Conservation (phyloP, 2,329 filamentous ascomycete genomes). For the Bipolaris gigantea region DNA sequence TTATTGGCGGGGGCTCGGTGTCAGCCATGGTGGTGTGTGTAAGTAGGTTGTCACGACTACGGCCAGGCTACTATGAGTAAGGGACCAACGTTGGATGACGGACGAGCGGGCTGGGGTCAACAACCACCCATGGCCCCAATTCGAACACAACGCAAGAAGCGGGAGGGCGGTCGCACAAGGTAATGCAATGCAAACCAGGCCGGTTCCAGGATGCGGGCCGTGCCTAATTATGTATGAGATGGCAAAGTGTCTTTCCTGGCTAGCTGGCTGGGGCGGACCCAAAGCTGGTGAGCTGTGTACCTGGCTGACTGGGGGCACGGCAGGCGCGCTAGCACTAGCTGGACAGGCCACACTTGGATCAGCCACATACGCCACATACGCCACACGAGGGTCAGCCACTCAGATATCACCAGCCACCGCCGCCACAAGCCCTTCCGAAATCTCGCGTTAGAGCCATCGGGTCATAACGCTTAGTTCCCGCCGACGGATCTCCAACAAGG, state of each 20-base stretch:
- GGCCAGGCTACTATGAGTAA: constrained; percentile 9
- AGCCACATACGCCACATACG: no score
- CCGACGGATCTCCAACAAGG: constrained; percentile 26
- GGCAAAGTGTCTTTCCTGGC: constrained; percentile 28
- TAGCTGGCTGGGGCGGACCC: constrained; percentile 20
- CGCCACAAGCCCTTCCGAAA: constrained; percentile 7
- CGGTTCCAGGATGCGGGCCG: background rate
- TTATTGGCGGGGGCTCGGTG: constrained; percentile 24
- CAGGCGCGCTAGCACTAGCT: constrained; percentile 8
- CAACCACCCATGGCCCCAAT: constrained; percentile 35
- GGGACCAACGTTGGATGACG: constrained; percentile 17
- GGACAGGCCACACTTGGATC: background rate
- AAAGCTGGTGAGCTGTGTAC: constrained; percentile 9
- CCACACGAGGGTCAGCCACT: background rate
- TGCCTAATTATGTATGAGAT: constrained; percentile 22
- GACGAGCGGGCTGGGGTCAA: constrained; percentile 23
- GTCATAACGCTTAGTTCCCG: constrained; percentile 12
- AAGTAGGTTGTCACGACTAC: constrained; percentile 12
- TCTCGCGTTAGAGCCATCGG: constrained; percentile 14
- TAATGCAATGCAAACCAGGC: constrained; percentile 5
- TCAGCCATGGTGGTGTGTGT: constrained; percentile 39
- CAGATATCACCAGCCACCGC: constrained; percentile 1
- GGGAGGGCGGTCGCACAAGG: constrained; percentile 6
- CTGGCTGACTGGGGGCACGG: constrained; percentile 15
- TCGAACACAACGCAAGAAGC: constrained; percentile 11